phyloP scores from a whole-genome alignment of 768 basidiomycete species.

The Terana coerulea region DNA sequence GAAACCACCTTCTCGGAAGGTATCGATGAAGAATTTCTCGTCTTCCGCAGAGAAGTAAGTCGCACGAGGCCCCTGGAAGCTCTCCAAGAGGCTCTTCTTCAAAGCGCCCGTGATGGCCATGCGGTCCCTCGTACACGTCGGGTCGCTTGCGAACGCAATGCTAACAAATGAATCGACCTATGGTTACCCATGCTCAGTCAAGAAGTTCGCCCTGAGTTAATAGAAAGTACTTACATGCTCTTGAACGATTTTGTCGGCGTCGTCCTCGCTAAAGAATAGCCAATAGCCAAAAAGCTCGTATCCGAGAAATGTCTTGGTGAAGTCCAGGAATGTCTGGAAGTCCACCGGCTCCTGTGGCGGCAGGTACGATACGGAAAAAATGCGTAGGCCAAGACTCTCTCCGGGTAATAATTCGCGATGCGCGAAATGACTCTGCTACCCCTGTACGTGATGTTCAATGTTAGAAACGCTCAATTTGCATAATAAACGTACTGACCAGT shows the following conservation, averaged over 20 bases:
- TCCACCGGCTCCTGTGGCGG: conserved; percentile 24
- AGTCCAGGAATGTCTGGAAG: conserved; percentile 22
- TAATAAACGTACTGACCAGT: conserved; percentile 23
- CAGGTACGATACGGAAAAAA: conserved; percentile 33
- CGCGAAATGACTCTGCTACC: conserved; percentile 32
- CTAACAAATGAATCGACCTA: conserved; percentile 27
- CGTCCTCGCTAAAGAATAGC: conserved; percentile 31
- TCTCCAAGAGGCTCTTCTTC: conserved; percentile 27
- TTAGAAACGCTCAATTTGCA: neutral
- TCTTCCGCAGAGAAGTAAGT: conserved; percentile 33
- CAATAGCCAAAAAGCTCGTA: conserved; percentile 42
- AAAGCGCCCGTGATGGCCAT: conserved; percentile 33
- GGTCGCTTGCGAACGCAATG: conserved; percentile 31
- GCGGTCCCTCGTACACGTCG: conserved; percentile 32
- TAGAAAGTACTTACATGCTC: conserved; percentile 24
- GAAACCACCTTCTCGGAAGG: conserved; percentile 30
- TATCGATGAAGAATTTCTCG: conserved; percentile 24
- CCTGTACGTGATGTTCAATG: conserved; percentile 21
- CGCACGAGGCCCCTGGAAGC: conserved; percentile 23
- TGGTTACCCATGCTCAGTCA: neutral
- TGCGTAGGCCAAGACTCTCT: conserved; percentile 38
- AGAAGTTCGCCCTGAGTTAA: neutral
- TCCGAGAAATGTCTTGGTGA: conserved; percentile 24
- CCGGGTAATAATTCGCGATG: conserved; percentile 34
- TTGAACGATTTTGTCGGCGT: conserved; percentile 30